Conservation (phyloP, 2,329 filamentous ascomycete genomes). For the Bipolaris victoriae region DNA sequence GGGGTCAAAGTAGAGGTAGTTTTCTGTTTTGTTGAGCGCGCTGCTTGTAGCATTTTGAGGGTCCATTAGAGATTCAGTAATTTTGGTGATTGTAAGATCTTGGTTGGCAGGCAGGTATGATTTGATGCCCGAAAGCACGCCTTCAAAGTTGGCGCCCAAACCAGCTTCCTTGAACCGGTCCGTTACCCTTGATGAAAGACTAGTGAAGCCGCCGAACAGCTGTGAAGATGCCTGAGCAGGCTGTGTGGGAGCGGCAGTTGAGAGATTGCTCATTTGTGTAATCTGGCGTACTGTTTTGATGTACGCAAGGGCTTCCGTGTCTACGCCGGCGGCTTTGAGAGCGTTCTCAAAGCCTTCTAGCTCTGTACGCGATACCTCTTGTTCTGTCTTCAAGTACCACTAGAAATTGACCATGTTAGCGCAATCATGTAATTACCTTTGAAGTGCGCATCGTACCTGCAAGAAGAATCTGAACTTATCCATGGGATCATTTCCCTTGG, state of each 20-base stretch:
- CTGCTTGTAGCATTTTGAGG: conserved; percentile 86
- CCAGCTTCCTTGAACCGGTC: conserved; percentile 94
- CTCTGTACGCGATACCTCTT: conserved; percentile 81
- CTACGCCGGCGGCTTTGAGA: conserved; percentile 74
- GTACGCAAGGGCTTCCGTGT: conserved; percentile 80
- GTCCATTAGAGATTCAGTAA: conserved; percentile 98
- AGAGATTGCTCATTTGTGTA: conserved; percentile 97
- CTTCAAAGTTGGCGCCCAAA: conserved; percentile 86
- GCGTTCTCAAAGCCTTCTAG: conserved; percentile 87
- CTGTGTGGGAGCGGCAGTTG: conserved; percentile 76
- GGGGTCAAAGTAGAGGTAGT: conserved; percentile 96
- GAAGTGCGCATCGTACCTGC: not conserved
- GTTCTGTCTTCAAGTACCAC: conserved; percentile 87
- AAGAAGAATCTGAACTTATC: conserved; percentile 89
- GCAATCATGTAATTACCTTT: not conserved
- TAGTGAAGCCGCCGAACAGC: conserved; percentile 91
- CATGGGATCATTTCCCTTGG: conserved; percentile 80
- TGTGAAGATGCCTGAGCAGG: conserved; percentile 69
- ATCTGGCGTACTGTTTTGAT: conserved; percentile 83
- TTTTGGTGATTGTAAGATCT: conserved; percentile 95
- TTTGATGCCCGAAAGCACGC: conserved; percentile 92
- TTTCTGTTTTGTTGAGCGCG: conserved; percentile 94
- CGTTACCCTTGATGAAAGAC: conserved; percentile 87
- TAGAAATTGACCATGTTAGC: conserved; percentile 65
- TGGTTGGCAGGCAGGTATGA: conserved; percentile 97